Base-by-base conservation (phyloP, 2,329 filamentous ascomycete species). In the Neurospora crassa region DNA sequence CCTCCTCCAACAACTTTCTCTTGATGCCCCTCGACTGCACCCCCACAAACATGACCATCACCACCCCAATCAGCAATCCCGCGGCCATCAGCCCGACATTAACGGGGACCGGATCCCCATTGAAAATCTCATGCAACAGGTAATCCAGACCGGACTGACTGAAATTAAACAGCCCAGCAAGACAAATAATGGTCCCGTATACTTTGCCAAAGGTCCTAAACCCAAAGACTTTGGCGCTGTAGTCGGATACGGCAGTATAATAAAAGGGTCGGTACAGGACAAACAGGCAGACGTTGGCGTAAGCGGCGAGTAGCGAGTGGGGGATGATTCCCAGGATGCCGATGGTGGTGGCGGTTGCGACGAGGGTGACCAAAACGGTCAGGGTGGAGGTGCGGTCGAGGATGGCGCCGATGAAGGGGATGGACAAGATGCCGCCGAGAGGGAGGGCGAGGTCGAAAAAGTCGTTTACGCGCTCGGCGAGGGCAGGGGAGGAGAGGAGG, bases 161-260 rank as follows among this genome's bases (percentile, higher is more conserved):
- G 77, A 97, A 94, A 80, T 96, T 97, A 77, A 94, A 86, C 0
- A 97, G 79, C 0, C 94, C 94, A 0, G 93, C 91, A 1, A 96
- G 82, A 80, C 92, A 96, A 76, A 97, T 97, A 75, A 97, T 92
- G 24, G 94, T 86, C 12, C 94, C 94, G 80, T 97, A 97, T n/a
- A 97, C 93, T 71, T 92, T 97, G 67, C 94, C 94, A 76, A 97
- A 97, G 0, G 93, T 97, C 73, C 90, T 87, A 82, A 97, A 97
- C 18, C 94, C 94, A 79, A 97, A 97, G 43, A 97, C 93, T 81
- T 97, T 97, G 73, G 93, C 93, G 24, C 89, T 88, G 80, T 96
- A 97, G 82, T 97, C 94, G 72, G 91, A 95, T 71, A 97, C 92
- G 8, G 93, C 89, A 0, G 93, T 96, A 82, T 97, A 97, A 81